These are phyloP conservation scores for Arabidopsis suecica DNA, from an alignment of 345 rosid species.

Conservation along the genomic window DNA sequence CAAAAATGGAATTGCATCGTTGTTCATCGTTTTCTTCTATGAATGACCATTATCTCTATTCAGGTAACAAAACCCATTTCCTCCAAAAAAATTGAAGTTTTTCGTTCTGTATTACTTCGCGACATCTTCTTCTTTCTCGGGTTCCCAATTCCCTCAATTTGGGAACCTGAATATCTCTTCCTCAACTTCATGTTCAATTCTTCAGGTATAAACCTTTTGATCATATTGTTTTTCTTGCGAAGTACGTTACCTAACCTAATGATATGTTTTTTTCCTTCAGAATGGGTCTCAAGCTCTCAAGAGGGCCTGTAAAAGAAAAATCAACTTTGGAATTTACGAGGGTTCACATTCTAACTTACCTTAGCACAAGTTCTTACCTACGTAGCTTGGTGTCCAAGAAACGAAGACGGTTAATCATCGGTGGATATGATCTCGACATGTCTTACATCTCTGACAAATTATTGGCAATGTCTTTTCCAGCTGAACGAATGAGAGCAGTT, in stretches of 20 bases:
- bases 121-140: slow-evolving; percentile 49
- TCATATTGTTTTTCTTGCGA: not conserved
- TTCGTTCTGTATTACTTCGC: not conserved
- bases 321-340: slow-evolving; percentile 39
- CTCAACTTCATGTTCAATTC: slow-evolving; percentile 49
- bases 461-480: slow-evolving; percentile 93
- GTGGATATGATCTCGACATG: slow-evolving; percentile 97
- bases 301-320: slow-evolving; percentile 46
- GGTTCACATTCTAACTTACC: slow-evolving; percentile 52
- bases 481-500: slow-evolving; percentile 84
- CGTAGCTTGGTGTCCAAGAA: slow-evolving; percentile 90
- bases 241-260: not conserved
- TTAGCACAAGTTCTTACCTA: slow-evolving; percentile 62
- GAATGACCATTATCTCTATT: slow-evolving; percentile 15
- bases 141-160: slow-evolving; percentile 44
- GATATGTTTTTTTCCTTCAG: not conserved
- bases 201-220: slow-evolving; percentile 41
- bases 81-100: not conserved
- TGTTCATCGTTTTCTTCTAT: slow-evolving; percentile 27
- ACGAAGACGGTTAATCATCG: slow-evolving; percentile 74
- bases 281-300: slow-evolving; percentile 80
- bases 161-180: slow-evolving; percentile 53
- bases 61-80: slow-evolving; percentile 25
- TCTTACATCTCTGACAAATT: slow-evolving; percentile 76
- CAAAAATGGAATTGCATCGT: slow-evolving; percentile 34